Evolutionary conservation across 2,329 filamentous ascomycete species (phyloP), one percentile per base, ranked within the genome.

Genomic region (Amphichorda felina): DNA sequence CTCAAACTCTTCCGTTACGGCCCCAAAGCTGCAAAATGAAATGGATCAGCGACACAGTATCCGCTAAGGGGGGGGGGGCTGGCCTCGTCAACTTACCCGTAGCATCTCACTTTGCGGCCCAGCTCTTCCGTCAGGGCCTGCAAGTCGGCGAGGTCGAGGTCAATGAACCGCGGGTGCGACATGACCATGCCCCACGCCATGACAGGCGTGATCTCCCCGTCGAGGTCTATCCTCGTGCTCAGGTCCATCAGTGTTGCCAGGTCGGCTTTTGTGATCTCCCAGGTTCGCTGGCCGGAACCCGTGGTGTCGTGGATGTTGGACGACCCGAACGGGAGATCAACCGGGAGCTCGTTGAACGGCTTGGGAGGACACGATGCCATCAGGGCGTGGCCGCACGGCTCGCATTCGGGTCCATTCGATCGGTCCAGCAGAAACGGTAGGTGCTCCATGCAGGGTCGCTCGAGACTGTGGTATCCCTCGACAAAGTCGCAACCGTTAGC

Each of bases 381-480:
- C 45, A 96, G 66, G 4, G 85, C 88, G 56, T 98, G 91, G 28
- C 89, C 91, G n/a, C n/a, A 11, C 6, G 21, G 15, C 11, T 35
- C 22, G 19, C 10, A 17, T 5, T 28, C 33, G 21, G 31, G 18
- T 5, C 11, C 18, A 44, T 83, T 89, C 29, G 83, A 68, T 39
- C 81, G 75, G 45, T 71, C 71, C 45, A 88, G 65, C 41, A 94
- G 68, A 60, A 79, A 84, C 47, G 86, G 83, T 61, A 89, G 72
- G 59, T 94, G 87, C 47, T 87, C 78, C 74, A 94, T 93, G 67
- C 91, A 96, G 35, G 88, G 85, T 54, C 81, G 82, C 66, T 95
- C 88, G 57, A 94, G 82, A 54, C 72, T 83, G 81, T 70, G 71
- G 48, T 44, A 57, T 39, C 43, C 44, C 46, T 48, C 46, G 49